These are phyloP conservation scores for Glebionis coronaria DNA, from an alignment of 129 eudicot species.

Conservation along the genomic window DNA sequence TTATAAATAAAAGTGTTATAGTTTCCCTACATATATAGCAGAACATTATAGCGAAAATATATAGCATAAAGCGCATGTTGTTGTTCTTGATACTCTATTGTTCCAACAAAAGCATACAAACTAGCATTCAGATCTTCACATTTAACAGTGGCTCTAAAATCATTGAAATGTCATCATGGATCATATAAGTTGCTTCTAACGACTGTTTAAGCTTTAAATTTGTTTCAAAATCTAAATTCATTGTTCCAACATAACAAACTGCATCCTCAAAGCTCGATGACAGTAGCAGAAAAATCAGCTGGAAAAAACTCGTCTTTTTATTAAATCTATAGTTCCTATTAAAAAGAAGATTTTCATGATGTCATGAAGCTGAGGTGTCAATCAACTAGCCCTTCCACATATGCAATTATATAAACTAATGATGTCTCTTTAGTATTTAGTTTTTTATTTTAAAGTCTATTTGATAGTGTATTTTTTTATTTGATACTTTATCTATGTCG, in stretches of 20 bases:
- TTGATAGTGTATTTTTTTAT: too few species aligned
- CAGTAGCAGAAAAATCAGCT: constrained; percentile 79
- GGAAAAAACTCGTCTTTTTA: constrained; percentile 92
- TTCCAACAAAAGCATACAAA: constrained; percentile 78
- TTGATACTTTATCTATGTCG: too few species aligned
- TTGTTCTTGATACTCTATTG: constrained; percentile 60
- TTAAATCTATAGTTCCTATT: too few species aligned
- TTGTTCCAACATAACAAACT: constrained; percentile 86
- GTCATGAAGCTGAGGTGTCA: too few species aligned
- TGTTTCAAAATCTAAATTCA: constrained; percentile 96
- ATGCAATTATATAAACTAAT: too few species aligned
- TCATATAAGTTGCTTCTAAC: constrained; percentile 57
- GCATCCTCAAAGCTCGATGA: constrained; percentile 89
- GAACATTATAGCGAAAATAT: too few species aligned
- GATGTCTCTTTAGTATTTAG: too few species aligned
- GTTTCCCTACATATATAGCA: too few species aligned
- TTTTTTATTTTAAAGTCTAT: too few species aligned
- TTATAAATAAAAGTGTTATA: too few species aligned
- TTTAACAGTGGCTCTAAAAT: constrained; percentile 59
- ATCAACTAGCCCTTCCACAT: too few species aligned
- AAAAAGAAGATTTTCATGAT: too few species aligned
- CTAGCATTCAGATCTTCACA: constrained; percentile 95
- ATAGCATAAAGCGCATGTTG: constrained; percentile 70
- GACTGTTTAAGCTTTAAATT: constrained; percentile 87
- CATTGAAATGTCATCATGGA: constrained; percentile 52